Evolutionary conservation across 1,284 basidiomycete species (phyloP).

Genomic region (Hypsizygus ulmarius): DNA sequence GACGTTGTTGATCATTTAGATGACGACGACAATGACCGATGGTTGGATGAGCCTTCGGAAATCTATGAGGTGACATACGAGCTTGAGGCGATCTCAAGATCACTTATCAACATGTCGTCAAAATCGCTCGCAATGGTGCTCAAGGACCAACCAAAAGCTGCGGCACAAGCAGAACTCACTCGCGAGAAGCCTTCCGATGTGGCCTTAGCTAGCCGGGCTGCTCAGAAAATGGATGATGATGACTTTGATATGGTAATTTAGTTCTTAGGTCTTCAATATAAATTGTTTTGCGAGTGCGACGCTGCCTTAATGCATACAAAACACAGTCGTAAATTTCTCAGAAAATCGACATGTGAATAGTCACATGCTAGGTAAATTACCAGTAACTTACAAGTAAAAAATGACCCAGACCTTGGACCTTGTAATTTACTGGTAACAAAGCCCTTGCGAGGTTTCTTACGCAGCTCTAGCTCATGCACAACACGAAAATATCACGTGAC

Average conservation of each 20-base stretch:
- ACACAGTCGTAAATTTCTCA: background rate
- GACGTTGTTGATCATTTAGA: background rate
- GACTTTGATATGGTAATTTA: background rate
- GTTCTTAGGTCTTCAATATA: background rate
- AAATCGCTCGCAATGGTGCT: constrained; percentile 1
- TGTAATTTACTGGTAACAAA: constrained; percentile 1
- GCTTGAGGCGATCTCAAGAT: background rate
- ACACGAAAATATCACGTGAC: no score
- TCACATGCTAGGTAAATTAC: constrained; percentile 1
- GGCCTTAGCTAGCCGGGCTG: background rate
- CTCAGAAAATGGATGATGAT: background rate
- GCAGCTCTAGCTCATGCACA: constrained; percentile 4
- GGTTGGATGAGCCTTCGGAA: background rate
- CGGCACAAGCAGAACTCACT: background rate
- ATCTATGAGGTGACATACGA: background rate
- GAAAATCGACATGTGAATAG: constrained; percentile 1
- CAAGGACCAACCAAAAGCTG: background rate
- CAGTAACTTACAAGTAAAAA: constrained; percentile 1
- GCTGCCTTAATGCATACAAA: background rate
- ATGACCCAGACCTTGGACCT: background rate
- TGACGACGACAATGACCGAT: background rate
- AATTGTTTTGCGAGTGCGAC: background rate
- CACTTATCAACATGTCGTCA: background rate
- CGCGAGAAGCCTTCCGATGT: background rate
- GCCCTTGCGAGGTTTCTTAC: background rate